phyloP scores from a whole-genome alignment of 495 filamentous ascomycete species.

The Penicillium angulare region DNA sequence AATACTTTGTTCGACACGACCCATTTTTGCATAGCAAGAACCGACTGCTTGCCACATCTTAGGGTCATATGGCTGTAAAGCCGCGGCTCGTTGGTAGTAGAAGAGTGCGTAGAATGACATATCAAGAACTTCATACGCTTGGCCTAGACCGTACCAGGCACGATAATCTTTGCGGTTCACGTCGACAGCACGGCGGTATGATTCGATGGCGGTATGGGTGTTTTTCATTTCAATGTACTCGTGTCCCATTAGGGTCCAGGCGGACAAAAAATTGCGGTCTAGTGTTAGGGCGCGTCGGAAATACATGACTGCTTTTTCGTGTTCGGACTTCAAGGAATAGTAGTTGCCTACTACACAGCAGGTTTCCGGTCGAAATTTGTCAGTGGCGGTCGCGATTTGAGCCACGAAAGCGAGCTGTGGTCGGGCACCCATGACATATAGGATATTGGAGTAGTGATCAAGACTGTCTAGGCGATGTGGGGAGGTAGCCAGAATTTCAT shows the following conservation, averaged over 20 bases:
- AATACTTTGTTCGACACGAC: conserved; percentile 78
- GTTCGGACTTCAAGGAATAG: conserved; percentile 86
- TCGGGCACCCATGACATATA: conserved; percentile 85
- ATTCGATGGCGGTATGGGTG: conserved; percentile 96
- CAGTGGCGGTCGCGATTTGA: conserved; percentile 81
- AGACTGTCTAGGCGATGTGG: conserved; percentile 87
- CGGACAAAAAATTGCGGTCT: conserved; percentile 86
- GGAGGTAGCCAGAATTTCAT: conserved; percentile 70
- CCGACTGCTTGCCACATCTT: conserved; percentile 99
- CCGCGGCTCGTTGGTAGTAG: conserved; percentile 96
- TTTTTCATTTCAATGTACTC: conserved; percentile 99
- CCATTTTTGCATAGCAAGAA: conserved; percentile 84
- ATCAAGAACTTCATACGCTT: conserved; percentile 96
- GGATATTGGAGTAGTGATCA: conserved; percentile 94
- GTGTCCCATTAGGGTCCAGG: conserved; percentile 99
- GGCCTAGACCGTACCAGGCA: conserved; percentile 96
- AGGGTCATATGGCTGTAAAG: conserved; percentile 84
- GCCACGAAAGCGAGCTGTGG: conserved; percentile 91
- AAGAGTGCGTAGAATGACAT: conserved; percentile 96
- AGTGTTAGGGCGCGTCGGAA: conserved; percentile 95
- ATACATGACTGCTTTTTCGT: conserved; percentile 98
- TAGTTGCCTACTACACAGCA: conserved; percentile 98
- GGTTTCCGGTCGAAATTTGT: conserved; percentile 96
- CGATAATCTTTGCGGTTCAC: conserved; percentile 96
- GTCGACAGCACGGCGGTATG: conserved; percentile 93